These are phyloP conservation scores for Parathielavia hyrcaniae DNA, from an alignment of 495 filamentous ascomycete species.

Conservation along the genomic window DNA sequence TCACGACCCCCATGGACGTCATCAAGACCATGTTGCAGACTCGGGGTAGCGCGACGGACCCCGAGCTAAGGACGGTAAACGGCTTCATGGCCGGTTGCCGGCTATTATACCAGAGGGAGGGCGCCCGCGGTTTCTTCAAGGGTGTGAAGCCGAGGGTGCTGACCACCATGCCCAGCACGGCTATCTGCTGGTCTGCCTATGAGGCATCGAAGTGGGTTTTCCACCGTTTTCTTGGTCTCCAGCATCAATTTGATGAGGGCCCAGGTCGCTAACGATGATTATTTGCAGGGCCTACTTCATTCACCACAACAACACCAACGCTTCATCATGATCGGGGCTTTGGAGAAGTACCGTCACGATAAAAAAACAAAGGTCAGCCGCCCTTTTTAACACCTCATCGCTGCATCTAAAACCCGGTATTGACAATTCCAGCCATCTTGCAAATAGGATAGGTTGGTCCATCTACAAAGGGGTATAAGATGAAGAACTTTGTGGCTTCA, in stretches of 20 bases:
- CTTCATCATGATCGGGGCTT: conserved; percentile 4
- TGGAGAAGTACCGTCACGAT: not conserved
- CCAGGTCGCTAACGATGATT: not conserved
- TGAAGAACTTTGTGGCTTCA: not conserved
- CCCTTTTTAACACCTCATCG: not conserved
- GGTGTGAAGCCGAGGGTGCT: conserved; percentile 86
- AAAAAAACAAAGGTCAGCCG: not conserved
- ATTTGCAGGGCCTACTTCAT: conserved; percentile 51
- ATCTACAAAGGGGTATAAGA: conserved; percentile 8
- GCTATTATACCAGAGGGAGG: conserved; percentile 79
- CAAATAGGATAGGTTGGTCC: conserved; percentile 3
- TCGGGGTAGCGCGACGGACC: conserved; percentile 70
- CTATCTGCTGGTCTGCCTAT: conserved; percentile 88
- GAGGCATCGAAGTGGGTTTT: conserved; percentile 52
- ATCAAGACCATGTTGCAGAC: conserved; percentile 97
- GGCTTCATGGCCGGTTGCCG: conserved; percentile 75
- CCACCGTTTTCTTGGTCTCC: not conserved
- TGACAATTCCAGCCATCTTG: not conserved
- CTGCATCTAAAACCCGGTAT: not conserved
- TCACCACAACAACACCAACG: conserved; percentile 37
- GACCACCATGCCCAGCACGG: conserved; percentile 96
- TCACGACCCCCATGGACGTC: conserved; percentile 94
- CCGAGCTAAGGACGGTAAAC: conserved; percentile 76
- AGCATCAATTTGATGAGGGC: not conserved
- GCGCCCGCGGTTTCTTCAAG: conserved; percentile 81